phyloP scores from a whole-genome alignment of 176 grass and related monocot species.

The Metroxylon sagu region DNA sequence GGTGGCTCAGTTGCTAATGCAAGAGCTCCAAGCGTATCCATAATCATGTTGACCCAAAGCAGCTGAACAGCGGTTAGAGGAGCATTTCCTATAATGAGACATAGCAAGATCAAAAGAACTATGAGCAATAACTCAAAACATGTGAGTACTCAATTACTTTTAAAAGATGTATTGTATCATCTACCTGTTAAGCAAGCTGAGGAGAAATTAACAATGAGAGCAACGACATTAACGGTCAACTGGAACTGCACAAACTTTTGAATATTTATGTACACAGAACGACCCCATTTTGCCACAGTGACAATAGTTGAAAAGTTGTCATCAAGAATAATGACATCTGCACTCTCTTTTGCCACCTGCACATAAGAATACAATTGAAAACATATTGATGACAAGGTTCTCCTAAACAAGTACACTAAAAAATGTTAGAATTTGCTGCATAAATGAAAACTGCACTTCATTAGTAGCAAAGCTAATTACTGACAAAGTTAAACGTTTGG shows the following conservation, averaged over 20 bases:
- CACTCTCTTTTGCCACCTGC: constrained; percentile 93
- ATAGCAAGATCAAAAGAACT: background rate
- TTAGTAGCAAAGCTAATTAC: no score
- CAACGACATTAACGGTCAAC: constrained; percentile 93
- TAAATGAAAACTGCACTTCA: no score
- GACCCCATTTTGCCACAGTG: constrained; percentile 92
- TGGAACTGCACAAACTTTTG: constrained; percentile 98
- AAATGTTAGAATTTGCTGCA: no score
- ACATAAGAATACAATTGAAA: constrained; percentile 1
- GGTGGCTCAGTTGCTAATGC: constrained; percentile 95
- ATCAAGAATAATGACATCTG: constrained; percentile 95
- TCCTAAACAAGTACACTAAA: no score
- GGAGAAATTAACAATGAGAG: constrained; percentile 87
- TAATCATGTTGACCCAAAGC: constrained; percentile 99
- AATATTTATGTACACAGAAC: constrained; percentile 97
- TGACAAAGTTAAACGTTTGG: no score
- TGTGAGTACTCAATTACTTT: background rate
- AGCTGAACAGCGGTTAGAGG: constrained; percentile 95
- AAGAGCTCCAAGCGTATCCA: constrained; percentile 95
- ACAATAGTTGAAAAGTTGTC: constrained; percentile 98
- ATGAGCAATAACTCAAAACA: background rate
- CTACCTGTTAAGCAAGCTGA: constrained; percentile 91
- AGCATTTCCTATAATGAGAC: constrained; percentile 44
- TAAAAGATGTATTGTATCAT: background rate
- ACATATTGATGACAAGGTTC: background rate